These are phyloP conservation scores for Suhomyces maxii DNA, from an alignment of 1,139 yeast genomes.

Conservation along the genomic window DNA sequence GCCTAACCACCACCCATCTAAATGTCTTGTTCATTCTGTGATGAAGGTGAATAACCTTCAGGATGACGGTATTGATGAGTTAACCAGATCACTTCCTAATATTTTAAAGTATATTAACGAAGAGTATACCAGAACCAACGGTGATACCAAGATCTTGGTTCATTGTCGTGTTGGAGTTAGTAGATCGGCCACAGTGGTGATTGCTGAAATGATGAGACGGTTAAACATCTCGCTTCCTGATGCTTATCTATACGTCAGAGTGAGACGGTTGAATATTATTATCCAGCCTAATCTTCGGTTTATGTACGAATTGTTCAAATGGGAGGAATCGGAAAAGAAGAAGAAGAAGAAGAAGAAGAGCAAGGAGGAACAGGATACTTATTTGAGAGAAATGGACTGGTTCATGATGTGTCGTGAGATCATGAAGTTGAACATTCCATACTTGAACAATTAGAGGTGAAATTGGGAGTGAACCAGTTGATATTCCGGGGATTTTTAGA, in stretches of 20 bases:
- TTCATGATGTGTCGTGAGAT: slow-evolving; percentile 85
- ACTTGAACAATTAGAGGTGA: slow-evolving; percentile 22
- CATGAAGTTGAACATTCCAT: slow-evolving; percentile 68
- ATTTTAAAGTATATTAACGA: slow-evolving; percentile 39
- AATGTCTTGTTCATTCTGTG: slow-evolving; percentile 31
- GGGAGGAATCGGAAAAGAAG: slow-evolving; percentile 41
- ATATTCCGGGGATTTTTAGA: too few species aligned
- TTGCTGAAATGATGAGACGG: slow-evolving; percentile 50
- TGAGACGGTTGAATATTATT: slow-evolving; percentile 46
- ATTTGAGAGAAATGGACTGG: slow-evolving; percentile 83
- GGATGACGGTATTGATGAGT: slow-evolving; percentile 51
- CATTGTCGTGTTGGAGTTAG: slow-evolving; percentile 56
- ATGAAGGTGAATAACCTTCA: slow-evolving; percentile 47
- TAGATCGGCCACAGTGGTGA: slow-evolving; percentile 50
- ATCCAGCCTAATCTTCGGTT: slow-evolving; percentile 51
- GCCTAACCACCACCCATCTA: slow-evolving; percentile 4
- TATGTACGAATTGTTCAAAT: slow-evolving; percentile 51
- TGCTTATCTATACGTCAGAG: slow-evolving; percentile 49
- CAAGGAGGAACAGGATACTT: slow-evolving; percentile 13
- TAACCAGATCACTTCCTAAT: slow-evolving; percentile 34
- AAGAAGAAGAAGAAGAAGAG: slow-evolving; percentile 16
- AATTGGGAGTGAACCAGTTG: not conserved
- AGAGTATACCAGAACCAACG: slow-evolving; percentile 27
- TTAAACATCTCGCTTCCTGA: slow-evolving; percentile 36
- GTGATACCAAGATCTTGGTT: slow-evolving; percentile 38